A percentile compares a stretch with the other conserved stretches of the same genome.
Evolutionary conservation across 2,329 filamentous ascomycete species (phyloP).

Genomic region (Macrophomina pseudophaseolina): DNA sequence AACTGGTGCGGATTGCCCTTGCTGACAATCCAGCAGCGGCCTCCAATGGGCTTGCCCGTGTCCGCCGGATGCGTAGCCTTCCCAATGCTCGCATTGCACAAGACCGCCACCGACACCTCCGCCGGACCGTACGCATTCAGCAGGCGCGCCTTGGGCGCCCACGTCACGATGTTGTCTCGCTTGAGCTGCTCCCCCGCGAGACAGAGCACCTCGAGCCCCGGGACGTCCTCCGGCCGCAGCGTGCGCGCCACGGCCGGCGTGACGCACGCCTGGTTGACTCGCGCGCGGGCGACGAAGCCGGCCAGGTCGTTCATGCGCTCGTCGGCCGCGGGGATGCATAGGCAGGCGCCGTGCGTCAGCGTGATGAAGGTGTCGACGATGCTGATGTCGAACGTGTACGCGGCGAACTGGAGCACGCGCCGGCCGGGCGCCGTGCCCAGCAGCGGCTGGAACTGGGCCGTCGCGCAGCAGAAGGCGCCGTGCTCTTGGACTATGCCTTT

Average conservation of each 20-base stretch:
- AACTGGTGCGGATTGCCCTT: conserved; percentile 34
- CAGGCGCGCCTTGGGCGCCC: conserved; percentile 18
- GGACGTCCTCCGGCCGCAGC: conserved; percentile 47
- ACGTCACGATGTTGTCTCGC: conserved; percentile 22
- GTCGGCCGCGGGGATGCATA: conserved; percentile 43
- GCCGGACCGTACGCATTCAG: not conserved
- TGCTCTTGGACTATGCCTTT: conserved; percentile 41
- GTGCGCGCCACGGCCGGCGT: conserved; percentile 45
- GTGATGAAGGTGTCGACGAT: conserved; percentile 42
- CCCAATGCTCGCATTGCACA: no score
- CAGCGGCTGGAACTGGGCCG: conserved; percentile 4
- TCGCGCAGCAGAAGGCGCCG: conserved; percentile 22
- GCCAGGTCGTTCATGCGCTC: conserved; percentile 54
- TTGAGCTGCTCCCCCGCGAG: conserved; percentile 38
- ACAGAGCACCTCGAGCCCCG: conserved; percentile 45
- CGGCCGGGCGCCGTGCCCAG: conserved; percentile 31
- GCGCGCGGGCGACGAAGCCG: conserved; percentile 42
- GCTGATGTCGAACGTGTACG: conserved; percentile 38
- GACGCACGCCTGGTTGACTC: conserved; percentile 39
- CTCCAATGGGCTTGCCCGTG: not conserved
- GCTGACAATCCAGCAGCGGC: conserved; percentile 34
- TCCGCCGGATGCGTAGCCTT: not conserved
- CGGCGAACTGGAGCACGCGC: conserved; percentile 36
- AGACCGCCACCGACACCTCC: no score
- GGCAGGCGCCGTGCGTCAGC: conserved; percentile 46